Conservation (phyloP, 208 protist species). For the Leishmania amazonensis region DNA sequence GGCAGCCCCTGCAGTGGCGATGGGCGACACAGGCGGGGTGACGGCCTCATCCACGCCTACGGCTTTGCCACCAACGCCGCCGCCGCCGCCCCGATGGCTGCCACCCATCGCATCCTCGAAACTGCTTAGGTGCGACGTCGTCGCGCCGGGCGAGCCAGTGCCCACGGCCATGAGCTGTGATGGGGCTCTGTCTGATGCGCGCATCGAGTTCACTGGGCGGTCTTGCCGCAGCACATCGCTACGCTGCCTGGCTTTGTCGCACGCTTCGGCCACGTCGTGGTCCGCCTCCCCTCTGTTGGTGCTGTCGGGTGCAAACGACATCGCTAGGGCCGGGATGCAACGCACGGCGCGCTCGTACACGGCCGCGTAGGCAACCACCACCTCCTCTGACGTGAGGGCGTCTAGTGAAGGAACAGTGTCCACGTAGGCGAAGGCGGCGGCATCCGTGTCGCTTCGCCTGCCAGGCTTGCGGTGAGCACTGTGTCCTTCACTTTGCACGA, state of each 20-base stretch:
- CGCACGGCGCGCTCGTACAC: slow-evolving; percentile 29
- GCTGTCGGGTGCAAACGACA: background rate
- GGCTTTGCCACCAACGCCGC: background rate
- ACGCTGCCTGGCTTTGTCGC: background rate
- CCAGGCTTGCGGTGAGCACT: background rate
- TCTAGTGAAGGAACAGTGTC: slow-evolving; percentile 45
- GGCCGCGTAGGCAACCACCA: slow-evolving; percentile 41
- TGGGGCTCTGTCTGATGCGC: background rate
- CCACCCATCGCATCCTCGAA: background rate
- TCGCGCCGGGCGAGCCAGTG: background rate
- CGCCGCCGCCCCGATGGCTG: background rate
- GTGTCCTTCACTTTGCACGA: background rate
- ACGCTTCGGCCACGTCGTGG: background rate
- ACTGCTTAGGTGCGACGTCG: background rate
- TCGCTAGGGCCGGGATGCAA: slow-evolving; percentile 32
- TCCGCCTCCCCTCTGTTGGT: background rate
- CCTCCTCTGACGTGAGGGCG: slow-evolving; percentile 38
- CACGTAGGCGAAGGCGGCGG: slow-evolving; percentile 23
- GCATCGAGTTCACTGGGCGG: background rate
- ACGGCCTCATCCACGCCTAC: background rate
- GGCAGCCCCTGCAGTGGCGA: slow-evolving; percentile 7
- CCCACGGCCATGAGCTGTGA: background rate
- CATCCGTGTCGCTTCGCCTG: background rate
- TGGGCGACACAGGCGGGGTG: slow-evolving; percentile 31
- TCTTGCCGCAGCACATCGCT: background rate